Percentiles rank a stretch among this genome's conserved stretches.
These are phyloP conservation scores for Crotalaria pallida DNA, from an alignment of 306 rosid genomes.

Conservation along the genomic window DNA sequence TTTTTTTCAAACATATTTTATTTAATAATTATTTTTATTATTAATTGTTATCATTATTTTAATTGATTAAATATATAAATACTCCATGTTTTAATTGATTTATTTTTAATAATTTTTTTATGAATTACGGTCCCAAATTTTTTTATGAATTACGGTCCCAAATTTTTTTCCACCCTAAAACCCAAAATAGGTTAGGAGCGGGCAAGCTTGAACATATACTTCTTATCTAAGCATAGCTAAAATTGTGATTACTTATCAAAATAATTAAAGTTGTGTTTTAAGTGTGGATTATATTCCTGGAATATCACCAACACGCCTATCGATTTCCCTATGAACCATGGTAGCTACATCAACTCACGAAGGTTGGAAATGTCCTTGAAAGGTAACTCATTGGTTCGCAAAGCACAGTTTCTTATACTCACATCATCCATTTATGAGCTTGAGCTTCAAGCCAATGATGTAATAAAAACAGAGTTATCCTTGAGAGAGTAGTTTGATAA, in stretches of 20 bases:
- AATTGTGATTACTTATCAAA: background rate
- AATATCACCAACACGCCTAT: conserved; percentile 23
- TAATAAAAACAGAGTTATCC: conserved; percentile 16
- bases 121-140: no score
- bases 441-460: conserved; percentile 34
- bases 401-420: conserved; percentile 35
- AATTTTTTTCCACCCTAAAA: no score
- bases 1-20: no score
- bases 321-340: conserved; percentile 25
- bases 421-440: conserved; percentile 37
- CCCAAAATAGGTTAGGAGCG: no score
- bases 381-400: conserved; percentile 15
- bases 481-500: conserved; percentile 58
- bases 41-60: no score
- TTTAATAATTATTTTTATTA: no score
- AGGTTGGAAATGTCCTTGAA: background rate
- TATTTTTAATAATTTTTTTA: no score
- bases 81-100: no score
- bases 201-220: no score
- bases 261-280: background rate
- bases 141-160: no score
- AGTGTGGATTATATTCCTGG: conserved; percentile 47
- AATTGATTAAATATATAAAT: no score
- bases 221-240: no score
- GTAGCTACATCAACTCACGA: background rate